Conservation (phyloP, 148 eudicot genomes). For the Mesembryanthemum crystallinum region DNA sequence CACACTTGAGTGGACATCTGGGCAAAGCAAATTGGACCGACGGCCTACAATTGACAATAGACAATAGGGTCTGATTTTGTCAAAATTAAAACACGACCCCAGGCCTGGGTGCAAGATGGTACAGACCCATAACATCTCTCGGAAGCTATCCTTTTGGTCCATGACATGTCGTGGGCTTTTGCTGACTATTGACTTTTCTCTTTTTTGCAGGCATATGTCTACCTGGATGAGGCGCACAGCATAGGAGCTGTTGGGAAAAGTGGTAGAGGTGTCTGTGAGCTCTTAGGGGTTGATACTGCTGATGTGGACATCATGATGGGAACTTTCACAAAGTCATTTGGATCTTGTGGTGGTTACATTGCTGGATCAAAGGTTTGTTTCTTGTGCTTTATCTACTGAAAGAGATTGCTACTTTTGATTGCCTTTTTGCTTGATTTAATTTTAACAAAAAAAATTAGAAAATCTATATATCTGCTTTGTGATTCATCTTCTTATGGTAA, state of each 20-base stretch:
- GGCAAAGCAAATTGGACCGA: no score
- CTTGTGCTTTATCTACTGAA: no score
- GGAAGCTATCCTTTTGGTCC: background rate
- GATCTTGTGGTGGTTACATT: conserved; percentile 97
- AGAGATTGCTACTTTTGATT: no score
- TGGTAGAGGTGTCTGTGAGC: conserved; percentile 95
- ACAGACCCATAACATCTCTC: no score
- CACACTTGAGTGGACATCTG: no score
- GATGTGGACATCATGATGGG: conserved; percentile 99
- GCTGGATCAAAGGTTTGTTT: conserved; percentile 88
- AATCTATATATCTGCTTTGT: background rate
- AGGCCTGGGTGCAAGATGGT: no score
- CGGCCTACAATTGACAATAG: no score
- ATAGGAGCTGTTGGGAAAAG: conserved; percentile 94
- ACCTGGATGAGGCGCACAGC: conserved; percentile 97
- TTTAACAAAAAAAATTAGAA: background rate
- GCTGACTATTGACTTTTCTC: background rate
- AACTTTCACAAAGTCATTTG: conserved; percentile 95
- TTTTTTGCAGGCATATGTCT: conserved; percentile 65
- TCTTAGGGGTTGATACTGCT: conserved; percentile 90
- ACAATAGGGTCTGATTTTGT: no score
- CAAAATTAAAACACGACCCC: no score
- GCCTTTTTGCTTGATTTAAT: no score
- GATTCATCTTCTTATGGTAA: background rate
- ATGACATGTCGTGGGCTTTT: background rate